Percentiles rank a stretch among this genome's conserved stretches.
Conservation (phyloP, 495 filamentous ascomycete genomes). For the Gamarada debralockiae region DNA sequence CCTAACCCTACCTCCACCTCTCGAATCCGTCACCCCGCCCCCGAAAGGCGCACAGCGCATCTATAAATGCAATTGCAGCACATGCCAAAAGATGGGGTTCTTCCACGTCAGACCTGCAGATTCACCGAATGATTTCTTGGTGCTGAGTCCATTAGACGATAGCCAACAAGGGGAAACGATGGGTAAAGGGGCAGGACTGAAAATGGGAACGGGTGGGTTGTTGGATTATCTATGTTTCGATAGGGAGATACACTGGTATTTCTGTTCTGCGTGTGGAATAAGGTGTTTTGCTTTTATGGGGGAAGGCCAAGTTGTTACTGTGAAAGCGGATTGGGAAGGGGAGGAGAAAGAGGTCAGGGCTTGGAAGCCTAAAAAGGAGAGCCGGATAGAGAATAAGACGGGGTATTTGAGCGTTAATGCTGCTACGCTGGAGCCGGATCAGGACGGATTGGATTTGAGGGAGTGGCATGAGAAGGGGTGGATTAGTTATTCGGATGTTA, state of each 20-base stretch:
- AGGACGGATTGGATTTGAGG: conserved; percentile 22
- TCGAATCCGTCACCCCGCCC: conserved; percentile 8
- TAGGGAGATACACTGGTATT: conserved; percentile 25
- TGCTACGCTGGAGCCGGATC: conserved; percentile 12
- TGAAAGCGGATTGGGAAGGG: conserved; percentile 18
- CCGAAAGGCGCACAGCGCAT: conserved; percentile 18
- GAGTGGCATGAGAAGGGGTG: conserved; percentile 22
- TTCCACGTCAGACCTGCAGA: conserved; percentile 28
- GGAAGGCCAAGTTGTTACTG: conserved; percentile 21
- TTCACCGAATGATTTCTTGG: conserved; percentile 28
- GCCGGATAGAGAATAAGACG: conserved; percentile 9
- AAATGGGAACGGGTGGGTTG: conserved; percentile 12
- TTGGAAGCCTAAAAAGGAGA: conserved; percentile 14
- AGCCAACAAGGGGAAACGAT: too few relatives aligned
- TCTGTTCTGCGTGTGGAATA: conserved; percentile 29
- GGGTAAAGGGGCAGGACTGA: too few relatives aligned
- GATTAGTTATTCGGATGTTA: conserved; percentile 16
- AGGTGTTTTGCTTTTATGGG: conserved; percentile 32
- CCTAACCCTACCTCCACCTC: conserved; percentile 26
- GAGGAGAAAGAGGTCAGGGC: conserved; percentile 11
- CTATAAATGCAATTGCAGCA: conserved; percentile 30
- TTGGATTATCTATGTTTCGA: conserved; percentile 27
- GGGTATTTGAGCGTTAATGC: conserved; percentile 22
- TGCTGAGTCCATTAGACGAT: conserved; percentile 28
- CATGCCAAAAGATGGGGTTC: conserved; percentile 30